A percentile compares a stretch with the other conserved stretches of the same genome.
Conservation (phyloP, 192 early-diverging fungal genomes). For the Coemansia sp. region DNA sequence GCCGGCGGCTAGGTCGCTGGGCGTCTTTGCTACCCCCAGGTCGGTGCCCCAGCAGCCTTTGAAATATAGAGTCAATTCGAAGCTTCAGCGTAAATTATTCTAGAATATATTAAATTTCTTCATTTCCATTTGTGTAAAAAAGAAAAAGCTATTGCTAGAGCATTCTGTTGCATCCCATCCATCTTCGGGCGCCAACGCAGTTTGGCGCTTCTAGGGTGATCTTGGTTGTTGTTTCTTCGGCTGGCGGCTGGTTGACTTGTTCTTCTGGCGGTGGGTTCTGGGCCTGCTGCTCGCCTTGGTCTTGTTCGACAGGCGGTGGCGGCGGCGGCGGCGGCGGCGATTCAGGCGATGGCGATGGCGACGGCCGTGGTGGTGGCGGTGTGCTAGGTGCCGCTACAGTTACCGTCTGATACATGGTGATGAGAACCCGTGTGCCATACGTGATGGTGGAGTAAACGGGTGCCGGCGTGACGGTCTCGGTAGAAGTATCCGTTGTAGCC, state of each 20-base stretch:
- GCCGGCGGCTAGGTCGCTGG: too few species aligned
- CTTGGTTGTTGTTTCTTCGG: neutral
- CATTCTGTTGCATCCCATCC: constrained; percentile 1
- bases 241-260: neutral
- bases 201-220: neutral
- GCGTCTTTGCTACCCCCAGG: neutral
- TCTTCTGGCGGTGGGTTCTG: neutral
- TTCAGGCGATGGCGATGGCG: neutral
- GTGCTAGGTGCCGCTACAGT: neutral
- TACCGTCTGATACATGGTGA: neutral
- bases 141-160: neutral
- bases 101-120: too few species aligned
- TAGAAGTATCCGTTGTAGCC: neutral
- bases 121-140: neutral
- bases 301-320: neutral
- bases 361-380: neutral
- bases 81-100: constrained; percentile 17
- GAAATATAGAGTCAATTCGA: neutral
- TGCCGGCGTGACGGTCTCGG: neutral
- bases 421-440: neutral
- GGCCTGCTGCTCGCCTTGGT: too few species aligned
- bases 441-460: neutral
- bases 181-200: neutral
- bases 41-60: neutral
- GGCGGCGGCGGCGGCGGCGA: neutral